Evolutionary conservation across 2,329 filamentous ascomycete species (phyloP).

Genomic region (Helminthosporium solani): DNA sequence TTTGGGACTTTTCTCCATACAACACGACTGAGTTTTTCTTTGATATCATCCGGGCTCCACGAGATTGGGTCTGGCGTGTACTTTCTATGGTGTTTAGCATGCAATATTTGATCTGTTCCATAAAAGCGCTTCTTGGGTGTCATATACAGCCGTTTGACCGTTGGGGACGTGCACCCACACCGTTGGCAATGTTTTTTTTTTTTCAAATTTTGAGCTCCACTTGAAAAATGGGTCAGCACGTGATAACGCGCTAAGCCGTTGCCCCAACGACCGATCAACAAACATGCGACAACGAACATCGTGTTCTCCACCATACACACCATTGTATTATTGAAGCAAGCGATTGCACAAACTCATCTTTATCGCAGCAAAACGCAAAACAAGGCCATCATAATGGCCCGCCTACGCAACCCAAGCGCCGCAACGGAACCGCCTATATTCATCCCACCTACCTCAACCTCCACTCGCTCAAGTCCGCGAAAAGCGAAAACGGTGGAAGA

Average conservation of each 20-base stretch:
- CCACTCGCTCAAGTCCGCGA: slow-evolving; percentile 29
- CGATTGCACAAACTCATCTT: slow-evolving; percentile 2
- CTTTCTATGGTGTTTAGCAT: slow-evolving; percentile 41
- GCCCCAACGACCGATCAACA: slow-evolving; percentile 14
- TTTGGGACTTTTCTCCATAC: slow-evolving; percentile 20
- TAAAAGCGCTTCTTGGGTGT: no score
- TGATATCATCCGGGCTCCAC: slow-evolving; percentile 29
- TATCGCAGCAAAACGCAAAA: slow-evolving; percentile 1
- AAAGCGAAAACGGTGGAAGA: slow-evolving; percentile 29
- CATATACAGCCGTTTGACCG: no score
- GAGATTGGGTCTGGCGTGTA: slow-evolving; percentile 38
- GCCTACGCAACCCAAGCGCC: slow-evolving; percentile 35
- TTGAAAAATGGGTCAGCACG: neutral
- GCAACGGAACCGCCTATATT: slow-evolving; percentile 24
- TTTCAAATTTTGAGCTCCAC: neutral
- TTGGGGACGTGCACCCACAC: no score
- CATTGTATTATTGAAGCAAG: slow-evolving; percentile 3
- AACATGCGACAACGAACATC: slow-evolving; percentile 2
- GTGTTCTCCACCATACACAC: neutral
- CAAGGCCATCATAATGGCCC: slow-evolving; percentile 28
- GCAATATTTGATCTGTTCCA: slow-evolving; percentile 31
- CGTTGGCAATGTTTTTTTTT: no score
- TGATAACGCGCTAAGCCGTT: slow-evolving; percentile 6
- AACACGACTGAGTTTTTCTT: slow-evolving; percentile 25
- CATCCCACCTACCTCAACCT: slow-evolving; percentile 16